Evolutionary conservation across 2,329 filamentous ascomycete species (phyloP), one percentile per base, ranked within the genome.

Genomic region (Didymellaceae sp.): DNA sequence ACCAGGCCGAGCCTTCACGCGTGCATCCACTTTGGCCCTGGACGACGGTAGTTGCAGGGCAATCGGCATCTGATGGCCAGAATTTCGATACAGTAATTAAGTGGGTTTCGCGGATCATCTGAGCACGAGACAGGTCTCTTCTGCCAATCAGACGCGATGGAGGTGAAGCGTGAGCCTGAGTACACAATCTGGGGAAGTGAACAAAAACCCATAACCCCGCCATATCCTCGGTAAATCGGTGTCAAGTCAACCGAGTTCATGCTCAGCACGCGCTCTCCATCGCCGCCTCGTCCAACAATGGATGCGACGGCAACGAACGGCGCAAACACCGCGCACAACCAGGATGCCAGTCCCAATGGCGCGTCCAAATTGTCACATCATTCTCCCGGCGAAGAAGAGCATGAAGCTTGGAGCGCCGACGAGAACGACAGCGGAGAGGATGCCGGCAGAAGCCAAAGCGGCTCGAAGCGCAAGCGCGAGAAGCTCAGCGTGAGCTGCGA

Each of bases 401-500:
- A 66, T 34, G 69, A 72, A 54, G 54, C 55, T 26, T 72, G 68
- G 67, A 72, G 67, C 47, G 60, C 51, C 24, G 67, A 64, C 25
- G 70, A 71, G 25, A 69, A 62, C 32, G 78, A 76, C 62, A 77
- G 72, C 53, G 72, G 59, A 41, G 73, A 74, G 10, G 74, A 75
- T 22, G 73, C 66, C 14, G 70, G 70, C 50, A 59, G 67, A 22
- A 63, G 62, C 56, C 62, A 63, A 68, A 68, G 61, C 40, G 68
- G 70, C 50, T 66, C 74, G 40, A 82, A 82, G 67, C 77, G 79
- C 54, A 80, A 79, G 67, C 71, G 80, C 33, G 50, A 53, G 44
- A 53, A 53, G 34, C 74, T 81, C 67, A 77, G 74, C 40, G 81
- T 83, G 25, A 81, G 78, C 63, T 83, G 89, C 67, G 89, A 92